Percentiles rank a stretch among this genome's conserved stretches.
Conservation (phyloP, 768 basidiomycete genomes). For the Russula sp. region DNA sequence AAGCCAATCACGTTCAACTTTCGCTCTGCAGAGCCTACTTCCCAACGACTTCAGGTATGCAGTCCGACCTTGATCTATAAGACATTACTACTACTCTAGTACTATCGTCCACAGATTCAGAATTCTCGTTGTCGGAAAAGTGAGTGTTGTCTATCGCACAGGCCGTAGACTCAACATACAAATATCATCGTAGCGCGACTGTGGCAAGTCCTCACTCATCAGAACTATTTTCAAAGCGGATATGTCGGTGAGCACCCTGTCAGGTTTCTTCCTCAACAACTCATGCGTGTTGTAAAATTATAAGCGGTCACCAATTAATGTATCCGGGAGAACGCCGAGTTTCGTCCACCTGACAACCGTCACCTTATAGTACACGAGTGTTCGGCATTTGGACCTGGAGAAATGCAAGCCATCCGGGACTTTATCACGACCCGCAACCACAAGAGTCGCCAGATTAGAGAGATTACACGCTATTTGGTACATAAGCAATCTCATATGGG, state of each 20-base stretch:
- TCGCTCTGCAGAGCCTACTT: slow-evolving; percentile 5
- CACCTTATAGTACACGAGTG: slow-evolving; percentile 2
- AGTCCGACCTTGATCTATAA: background rate
- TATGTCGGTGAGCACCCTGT: slow-evolving; percentile 5
- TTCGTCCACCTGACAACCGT: slow-evolving; percentile 1
- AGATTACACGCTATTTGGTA: slow-evolving; percentile 23
- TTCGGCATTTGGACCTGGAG: background rate
- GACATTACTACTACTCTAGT: background rate
- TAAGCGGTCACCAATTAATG: background rate
- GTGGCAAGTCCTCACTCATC: slow-evolving; percentile 21
- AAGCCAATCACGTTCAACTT: background rate
- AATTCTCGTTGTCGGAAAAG: slow-evolving; percentile 19
- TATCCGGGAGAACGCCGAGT: background rate
- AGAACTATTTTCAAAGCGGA: slow-evolving; percentile 1
- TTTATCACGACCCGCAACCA: no score
- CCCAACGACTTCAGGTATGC: slow-evolving; percentile 11
- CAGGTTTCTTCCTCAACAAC: no score
- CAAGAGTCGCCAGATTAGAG: background rate
- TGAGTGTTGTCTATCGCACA: background rate
- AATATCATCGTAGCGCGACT: background rate
- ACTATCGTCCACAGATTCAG: slow-evolving; percentile 8
- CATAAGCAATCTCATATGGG: no score
- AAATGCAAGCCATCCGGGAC: background rate
- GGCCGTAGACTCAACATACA: background rate
- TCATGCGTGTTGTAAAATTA: background rate